Conservation (phyloP, 2,329 filamentous ascomycete species). For the Colletotrichum camelliae region DNA sequence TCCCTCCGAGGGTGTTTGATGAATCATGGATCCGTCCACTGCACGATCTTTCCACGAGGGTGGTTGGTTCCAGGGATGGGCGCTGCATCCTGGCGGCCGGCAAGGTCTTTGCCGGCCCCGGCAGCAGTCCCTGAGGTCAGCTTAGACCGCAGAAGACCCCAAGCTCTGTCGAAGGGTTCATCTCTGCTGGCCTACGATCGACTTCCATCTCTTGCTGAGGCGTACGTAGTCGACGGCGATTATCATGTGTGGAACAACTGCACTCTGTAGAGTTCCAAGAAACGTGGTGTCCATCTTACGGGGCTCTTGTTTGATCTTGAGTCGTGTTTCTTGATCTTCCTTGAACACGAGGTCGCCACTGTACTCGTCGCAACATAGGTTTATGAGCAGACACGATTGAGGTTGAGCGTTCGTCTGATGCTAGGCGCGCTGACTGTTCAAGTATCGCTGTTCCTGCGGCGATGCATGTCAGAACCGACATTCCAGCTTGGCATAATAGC, state of each 20-base stretch:
- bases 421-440: not conserved
- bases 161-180: not conserved
- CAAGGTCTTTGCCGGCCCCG: not conserved
- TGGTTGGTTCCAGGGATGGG: conserved; percentile 1
- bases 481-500: not conserved
- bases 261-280: not conserved
- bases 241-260: not conserved
- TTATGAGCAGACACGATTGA: not conserved
- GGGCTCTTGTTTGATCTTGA: not conserved
- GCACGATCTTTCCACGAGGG: conserved; percentile 17
- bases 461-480: not conserved
- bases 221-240: not conserved
- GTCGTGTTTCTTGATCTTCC: not conserved
- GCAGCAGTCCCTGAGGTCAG: not conserved
- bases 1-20: not conserved
- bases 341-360: not conserved
- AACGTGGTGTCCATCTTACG: not conserved
- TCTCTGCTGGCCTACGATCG: not conserved
- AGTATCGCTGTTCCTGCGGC: not conserved
- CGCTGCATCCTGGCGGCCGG: conserved; percentile 8
- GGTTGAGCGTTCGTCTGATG: not conserved
- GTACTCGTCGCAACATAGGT: not conserved
- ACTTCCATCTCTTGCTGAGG: not conserved
- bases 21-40: conserved; percentile 11
- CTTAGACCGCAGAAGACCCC: conserved; percentile 1